Percentiles rank a stretch among this genome's conserved stretches.
Conservation (phyloP, 495 filamentous ascomycete genomes). For the Filosporella fistucella region DNA sequence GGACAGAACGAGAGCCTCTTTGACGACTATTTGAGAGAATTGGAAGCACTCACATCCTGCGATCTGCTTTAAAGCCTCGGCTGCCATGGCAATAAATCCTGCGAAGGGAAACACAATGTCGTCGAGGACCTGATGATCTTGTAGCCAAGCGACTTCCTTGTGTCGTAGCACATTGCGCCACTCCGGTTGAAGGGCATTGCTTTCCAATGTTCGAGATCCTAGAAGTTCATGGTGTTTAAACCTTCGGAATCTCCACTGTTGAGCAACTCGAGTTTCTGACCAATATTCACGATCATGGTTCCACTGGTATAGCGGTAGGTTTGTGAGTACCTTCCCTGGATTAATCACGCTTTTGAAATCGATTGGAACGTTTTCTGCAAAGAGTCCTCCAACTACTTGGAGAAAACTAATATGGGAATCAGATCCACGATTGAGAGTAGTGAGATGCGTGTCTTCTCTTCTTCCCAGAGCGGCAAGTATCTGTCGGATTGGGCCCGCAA, state of each 20-base stretch:
- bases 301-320: not conserved
- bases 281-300: not conserved
- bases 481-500: not conserved
- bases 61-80: conserved; percentile 6
- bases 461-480: not conserved
- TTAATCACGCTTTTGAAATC: not conserved
- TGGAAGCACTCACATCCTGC: not conserved
- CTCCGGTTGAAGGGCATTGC: conserved; percentile 26
- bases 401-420: not conserved
- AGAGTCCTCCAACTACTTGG: not conserved
- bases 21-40: not conserved
- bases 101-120: conserved; percentile 40
- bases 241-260: not conserved
- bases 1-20: conserved; percentile 3
- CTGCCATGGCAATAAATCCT: conserved; percentile 14
- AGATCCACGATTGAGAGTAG: not conserved
- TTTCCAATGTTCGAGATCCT: not conserved
- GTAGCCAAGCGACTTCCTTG: conserved; percentile 39
- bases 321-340: not conserved
- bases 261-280: not conserved
- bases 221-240: conserved; percentile 10
- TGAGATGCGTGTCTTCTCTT: not conserved
- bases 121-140: conserved; percentile 35
- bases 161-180: conserved; percentile 35
- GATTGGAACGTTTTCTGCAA: not conserved